phyloP scores from a whole-genome alignment of 331 rosid genomes.

The Telfairia occidentalis region DNA sequence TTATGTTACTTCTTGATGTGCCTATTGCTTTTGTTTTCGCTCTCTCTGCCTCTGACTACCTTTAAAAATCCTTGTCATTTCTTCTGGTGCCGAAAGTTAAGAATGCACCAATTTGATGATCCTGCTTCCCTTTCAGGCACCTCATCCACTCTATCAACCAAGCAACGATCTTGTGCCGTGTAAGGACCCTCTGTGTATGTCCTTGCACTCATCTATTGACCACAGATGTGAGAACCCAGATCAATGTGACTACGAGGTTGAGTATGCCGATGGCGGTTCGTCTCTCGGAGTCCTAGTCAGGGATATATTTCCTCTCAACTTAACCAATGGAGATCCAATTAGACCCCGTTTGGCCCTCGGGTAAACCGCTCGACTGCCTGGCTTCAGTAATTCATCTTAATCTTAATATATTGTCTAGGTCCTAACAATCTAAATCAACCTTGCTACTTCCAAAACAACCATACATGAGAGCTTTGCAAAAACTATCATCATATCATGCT shows the following conservation, averaged over 20 bases:
- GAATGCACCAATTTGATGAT: neutral
- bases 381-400: neutral
- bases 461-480: neutral
- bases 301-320: constrained; percentile 57
- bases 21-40: neutral
- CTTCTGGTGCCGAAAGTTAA: neutral
- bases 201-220: constrained; percentile 43
- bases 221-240: constrained; percentile 44
- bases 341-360: constrained; percentile 67
- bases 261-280: constrained; percentile 74
- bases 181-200: constrained; percentile 51
- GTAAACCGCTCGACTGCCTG: constrained; percentile 24
- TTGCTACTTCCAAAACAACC: neutral
- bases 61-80: neutral
- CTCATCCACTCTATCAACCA: constrained; percentile 71
- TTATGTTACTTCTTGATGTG: neutral
- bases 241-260: constrained; percentile 75
- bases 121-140: constrained; percentile 42
- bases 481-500: neutral
- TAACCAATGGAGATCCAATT: constrained; percentile 49
- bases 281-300: constrained; percentile 74
- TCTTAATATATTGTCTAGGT: neutral
- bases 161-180: constrained; percentile 58
- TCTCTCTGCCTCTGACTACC: neutral
- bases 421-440: neutral